Conservation (phyloP, 305 asterid genomes). For the Vinca major region DNA sequence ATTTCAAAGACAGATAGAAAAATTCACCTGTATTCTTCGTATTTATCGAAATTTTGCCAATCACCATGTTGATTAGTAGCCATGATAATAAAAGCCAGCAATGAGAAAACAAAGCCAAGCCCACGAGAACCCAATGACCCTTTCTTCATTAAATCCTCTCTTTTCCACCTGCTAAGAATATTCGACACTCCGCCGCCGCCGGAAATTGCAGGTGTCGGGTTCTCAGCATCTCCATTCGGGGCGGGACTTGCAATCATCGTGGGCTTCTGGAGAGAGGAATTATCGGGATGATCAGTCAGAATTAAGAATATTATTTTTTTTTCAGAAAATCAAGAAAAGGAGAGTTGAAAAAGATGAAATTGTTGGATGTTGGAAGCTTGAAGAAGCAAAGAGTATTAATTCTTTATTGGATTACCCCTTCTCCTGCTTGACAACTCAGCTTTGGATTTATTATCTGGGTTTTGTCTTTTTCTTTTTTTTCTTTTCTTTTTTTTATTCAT, state of each 20-base stretch:
- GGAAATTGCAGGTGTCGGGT: constrained; percentile 21
- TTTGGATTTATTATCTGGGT: too few relatives aligned
- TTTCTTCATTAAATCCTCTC: constrained; percentile 50
- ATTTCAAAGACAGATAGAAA: not conserved
- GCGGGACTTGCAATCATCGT: not conserved
- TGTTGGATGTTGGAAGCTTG: too few relatives aligned
- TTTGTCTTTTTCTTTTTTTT: too few relatives aligned
- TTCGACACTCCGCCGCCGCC: constrained; percentile 21
- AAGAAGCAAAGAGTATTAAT: too few relatives aligned
- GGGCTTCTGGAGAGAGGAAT: constrained; percentile 1
- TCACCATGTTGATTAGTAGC: constrained; percentile 61
- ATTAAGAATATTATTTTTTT: too few relatives aligned
- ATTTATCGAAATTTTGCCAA: constrained; percentile 44
- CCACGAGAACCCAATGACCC: constrained; percentile 33
- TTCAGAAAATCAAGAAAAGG: too few relatives aligned
- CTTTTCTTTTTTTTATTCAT: too few relatives aligned
- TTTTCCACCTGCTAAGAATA: constrained; percentile 45
- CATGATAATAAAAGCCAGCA: constrained; percentile 63
- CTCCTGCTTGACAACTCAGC: too few relatives aligned
- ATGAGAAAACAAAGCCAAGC: constrained; percentile 42
- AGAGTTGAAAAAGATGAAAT: too few relatives aligned
- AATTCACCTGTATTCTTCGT: constrained; percentile 52
- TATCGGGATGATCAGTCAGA: constrained; percentile 25
- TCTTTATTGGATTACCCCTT: too few relatives aligned
- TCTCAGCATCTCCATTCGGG: constrained; percentile 36